Percentiles rank a stretch among this genome's conserved stretches.
Conservation (phyloP, 257 asterid species). For the Ilex asprella region DNA sequence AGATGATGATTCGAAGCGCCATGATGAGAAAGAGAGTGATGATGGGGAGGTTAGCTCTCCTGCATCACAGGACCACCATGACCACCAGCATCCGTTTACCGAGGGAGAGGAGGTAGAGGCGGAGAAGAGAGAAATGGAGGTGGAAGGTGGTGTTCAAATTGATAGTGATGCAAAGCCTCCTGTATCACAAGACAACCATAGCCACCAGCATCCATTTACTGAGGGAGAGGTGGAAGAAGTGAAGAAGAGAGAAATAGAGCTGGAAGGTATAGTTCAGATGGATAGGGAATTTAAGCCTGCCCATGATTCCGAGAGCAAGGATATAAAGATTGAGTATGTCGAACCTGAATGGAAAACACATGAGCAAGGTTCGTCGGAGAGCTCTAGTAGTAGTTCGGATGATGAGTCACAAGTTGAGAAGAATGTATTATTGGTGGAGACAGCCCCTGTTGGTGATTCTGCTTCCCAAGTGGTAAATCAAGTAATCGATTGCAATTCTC, state of each 20-base stretch:
- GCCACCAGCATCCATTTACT: slow-evolving; percentile 20
- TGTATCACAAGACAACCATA: slow-evolving; percentile 24
- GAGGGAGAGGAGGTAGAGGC: too few species aligned
- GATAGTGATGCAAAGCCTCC: slow-evolving; percentile 24
- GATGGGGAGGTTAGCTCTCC: neutral
- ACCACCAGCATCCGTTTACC: neutral
- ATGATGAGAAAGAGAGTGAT: slow-evolving; percentile 1
- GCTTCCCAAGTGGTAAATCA: slow-evolving; percentile 11
- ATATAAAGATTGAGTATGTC: slow-evolving; percentile 20
- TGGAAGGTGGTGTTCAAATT: slow-evolving; percentile 2
- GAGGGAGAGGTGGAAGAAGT: slow-evolving; percentile 28
- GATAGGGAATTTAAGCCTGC: slow-evolving; percentile 27
- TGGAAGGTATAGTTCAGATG: slow-evolving; percentile 12
- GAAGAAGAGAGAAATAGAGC: slow-evolving; percentile 19
- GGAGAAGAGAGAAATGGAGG: slow-evolving; percentile 26
- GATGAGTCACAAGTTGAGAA: slow-evolving; percentile 25
- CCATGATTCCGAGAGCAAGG: slow-evolving; percentile 19
- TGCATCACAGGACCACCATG: slow-evolving; percentile 3
- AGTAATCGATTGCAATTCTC: neutral
- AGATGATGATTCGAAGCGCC: neutral
- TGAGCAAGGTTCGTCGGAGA: slow-evolving; percentile 27
- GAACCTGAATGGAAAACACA: slow-evolving; percentile 9
- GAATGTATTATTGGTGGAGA: slow-evolving; percentile 14
- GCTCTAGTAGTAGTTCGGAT: slow-evolving; percentile 31
- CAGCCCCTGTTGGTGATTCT: slow-evolving; percentile 24